These are phyloP conservation scores for Auxenochlorella pyrenoidosa DNA, from an alignment of 139 green algal genomes.

Conservation along the genomic window DNA sequence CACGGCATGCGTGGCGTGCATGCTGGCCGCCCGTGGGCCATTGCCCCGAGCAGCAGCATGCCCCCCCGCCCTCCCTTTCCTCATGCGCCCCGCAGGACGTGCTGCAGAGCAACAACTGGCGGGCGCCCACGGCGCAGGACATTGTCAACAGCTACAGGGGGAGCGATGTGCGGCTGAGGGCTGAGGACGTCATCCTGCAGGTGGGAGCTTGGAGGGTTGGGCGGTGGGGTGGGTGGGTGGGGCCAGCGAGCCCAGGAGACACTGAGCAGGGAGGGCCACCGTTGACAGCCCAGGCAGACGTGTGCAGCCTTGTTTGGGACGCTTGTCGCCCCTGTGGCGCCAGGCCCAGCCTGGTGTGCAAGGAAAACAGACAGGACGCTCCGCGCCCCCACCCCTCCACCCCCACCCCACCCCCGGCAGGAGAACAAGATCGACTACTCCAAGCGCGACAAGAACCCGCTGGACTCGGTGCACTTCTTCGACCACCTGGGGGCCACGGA, in stretches of 20 bases:
- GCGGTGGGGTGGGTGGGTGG: too few species aligned
- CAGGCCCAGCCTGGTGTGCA: too few species aligned
- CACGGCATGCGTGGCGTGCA: too few species aligned
- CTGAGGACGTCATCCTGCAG: constrained; percentile 66
- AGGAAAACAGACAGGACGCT: not conserved
- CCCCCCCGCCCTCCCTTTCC: too few species aligned
- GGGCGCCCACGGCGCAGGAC: constrained; percentile 39
- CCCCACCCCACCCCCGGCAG: constrained; percentile 20
- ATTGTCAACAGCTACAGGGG: constrained; percentile 53
- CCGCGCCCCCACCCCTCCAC: too few species aligned
- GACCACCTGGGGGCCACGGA: constrained; percentile 51
- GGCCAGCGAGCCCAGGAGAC: not conserved
- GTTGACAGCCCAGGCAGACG: too few species aligned
- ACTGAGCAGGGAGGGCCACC: too few species aligned
- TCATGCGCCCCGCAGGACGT: not conserved
- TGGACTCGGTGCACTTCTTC: constrained; percentile 78
- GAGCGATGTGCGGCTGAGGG: constrained; percentile 43
- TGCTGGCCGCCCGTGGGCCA: too few species aligned
- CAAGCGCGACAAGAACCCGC: constrained; percentile 65
- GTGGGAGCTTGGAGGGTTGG: not conserved
- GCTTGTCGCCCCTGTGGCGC: too few species aligned
- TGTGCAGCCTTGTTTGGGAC: too few species aligned
- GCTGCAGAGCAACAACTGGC: not conserved
- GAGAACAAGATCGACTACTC: constrained; percentile 76
- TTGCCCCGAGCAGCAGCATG: too few species aligned